Percentiles rank a stretch among this genome's conserved stretches.
These are phyloP conservation scores for Dichotomopilus funicola DNA, from an alignment of 2,329 filamentous ascomycete species.

Conservation along the genomic window DNA sequence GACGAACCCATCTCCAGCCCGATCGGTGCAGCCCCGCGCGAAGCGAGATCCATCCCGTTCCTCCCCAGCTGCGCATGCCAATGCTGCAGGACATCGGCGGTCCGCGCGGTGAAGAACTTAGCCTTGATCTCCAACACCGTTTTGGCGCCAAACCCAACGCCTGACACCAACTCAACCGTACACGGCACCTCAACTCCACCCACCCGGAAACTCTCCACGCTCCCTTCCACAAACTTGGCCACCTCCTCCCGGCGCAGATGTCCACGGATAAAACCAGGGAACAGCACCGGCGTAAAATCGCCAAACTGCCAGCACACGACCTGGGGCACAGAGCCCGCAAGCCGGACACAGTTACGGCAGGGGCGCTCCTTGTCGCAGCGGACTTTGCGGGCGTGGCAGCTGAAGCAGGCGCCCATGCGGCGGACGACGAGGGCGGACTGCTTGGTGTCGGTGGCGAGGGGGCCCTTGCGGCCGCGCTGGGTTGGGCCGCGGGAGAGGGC, in stretches of 20 bases:
- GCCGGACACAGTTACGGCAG: conserved; percentile 51
- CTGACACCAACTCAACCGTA: conserved; percentile 44
- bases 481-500: conserved; percentile 39
- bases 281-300: conserved; percentile 47
- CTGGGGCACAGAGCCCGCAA: conserved; percentile 44
- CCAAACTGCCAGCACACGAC: conserved; percentile 54
- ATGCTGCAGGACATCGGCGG: conserved; percentile 43
- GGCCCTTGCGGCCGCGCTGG: conserved; percentile 51
- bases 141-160: conserved; percentile 37
- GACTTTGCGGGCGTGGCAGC: conserved; percentile 54
- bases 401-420: conserved; percentile 51
- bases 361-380: conserved; percentile 50
- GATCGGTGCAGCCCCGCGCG: conserved; percentile 42
- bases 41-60: conserved; percentile 36
- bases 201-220: conserved; percentile 40
- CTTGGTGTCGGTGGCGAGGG: conserved; percentile 47
- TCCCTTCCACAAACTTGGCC: conserved; percentile 41
- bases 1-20: conserved; percentile 40
- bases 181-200: conserved; percentile 37
- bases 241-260: conserved; percentile 48
- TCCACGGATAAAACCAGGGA: conserved; percentile 43
- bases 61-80: conserved; percentile 40
- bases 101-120: conserved; percentile 46
- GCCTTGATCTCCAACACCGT: conserved; percentile 39
- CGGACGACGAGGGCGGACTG: conserved; percentile 49